Conservation (phyloP, 2,329 filamentous ascomycete genomes). For the Aspergillus luchuensis region DNA sequence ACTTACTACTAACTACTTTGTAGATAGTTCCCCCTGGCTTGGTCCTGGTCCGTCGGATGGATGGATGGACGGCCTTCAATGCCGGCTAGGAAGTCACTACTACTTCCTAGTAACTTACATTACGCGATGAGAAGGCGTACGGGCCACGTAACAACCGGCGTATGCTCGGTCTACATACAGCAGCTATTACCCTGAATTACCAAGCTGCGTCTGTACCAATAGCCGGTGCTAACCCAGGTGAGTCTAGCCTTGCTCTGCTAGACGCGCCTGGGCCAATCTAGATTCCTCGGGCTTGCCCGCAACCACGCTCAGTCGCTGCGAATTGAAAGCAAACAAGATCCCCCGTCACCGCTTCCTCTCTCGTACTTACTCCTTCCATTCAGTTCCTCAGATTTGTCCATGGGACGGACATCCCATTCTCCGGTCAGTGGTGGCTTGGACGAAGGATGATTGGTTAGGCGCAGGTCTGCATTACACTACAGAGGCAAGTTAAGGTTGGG, state of each 20-base stretch:
- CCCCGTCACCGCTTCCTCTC: neutral
- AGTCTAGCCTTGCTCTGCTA: neutral
- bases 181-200: neutral
- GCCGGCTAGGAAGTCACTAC: neutral
- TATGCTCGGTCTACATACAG: neutral
- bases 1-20: neutral
- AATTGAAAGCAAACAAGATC: neutral
- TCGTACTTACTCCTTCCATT: neutral
- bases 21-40: no score
- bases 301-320: no score
- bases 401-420: neutral
- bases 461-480: neutral
- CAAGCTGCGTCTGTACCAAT: neutral
- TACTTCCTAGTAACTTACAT: neutral
- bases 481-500: neutral
- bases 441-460: neutral
- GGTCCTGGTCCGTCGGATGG: neutral
- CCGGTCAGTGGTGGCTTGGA: neutral
- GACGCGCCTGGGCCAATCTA: constrained; percentile 11
- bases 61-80: constrained; percentile 1
- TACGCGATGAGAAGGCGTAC: neutral
- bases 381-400: neutral
- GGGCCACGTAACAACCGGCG: neutral
- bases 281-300: constrained; percentile 9
- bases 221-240: neutral